Evolutionary conservation across 805 yeast species (phyloP), one percentile per base, ranked within the genome.

Genomic region (Maudiozyma bulderi): DNA sequence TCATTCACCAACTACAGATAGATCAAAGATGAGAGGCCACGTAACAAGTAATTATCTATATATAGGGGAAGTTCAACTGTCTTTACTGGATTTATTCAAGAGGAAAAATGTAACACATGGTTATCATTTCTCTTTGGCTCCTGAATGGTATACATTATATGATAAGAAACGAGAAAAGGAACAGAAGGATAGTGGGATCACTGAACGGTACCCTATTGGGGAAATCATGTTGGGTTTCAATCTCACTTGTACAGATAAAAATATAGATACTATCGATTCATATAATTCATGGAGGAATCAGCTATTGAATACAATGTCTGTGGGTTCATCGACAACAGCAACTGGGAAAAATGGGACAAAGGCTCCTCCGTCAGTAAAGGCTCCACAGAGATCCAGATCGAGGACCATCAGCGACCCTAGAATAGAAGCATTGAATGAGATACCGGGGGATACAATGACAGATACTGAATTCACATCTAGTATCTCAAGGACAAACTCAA

Each of bases 11-110:
- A 20, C 26, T 20, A 20, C 26, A 20, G 26, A 20, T 20, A 20
- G 26, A 43, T 20, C 28, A 32, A 44, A 28, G n/a, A 45, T 20
- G 26, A 20, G 26, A 20, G 26, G 35, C 26, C 41, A 30, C 7
- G 30, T 45, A 6, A 38, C 41, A 13, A 45, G 38, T 10, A 45
- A 39, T 9, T 62, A 60, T 46, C 47, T 64, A 29, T 64, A 64
- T 34, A 49, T 64, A 10, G 68, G 67, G 13, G 68, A 64, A 50
- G 57, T 57, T 1, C 61, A 57, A 54, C 10, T 64, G 9, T 59
- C 65, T 3, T 39, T 64, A 6, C 46, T 58, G 28, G 61, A 60
- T n/a, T 33, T 64, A 11, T 64, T 64, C 50, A 57, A 54, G 39
- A 48, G 51, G 8, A 50, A 50, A 41, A 55, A 54, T 38, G 42